phyloP scores from a whole-genome alignment of 2,329 filamentous ascomycete genomes.

The Fusarium staphyleae region DNA sequence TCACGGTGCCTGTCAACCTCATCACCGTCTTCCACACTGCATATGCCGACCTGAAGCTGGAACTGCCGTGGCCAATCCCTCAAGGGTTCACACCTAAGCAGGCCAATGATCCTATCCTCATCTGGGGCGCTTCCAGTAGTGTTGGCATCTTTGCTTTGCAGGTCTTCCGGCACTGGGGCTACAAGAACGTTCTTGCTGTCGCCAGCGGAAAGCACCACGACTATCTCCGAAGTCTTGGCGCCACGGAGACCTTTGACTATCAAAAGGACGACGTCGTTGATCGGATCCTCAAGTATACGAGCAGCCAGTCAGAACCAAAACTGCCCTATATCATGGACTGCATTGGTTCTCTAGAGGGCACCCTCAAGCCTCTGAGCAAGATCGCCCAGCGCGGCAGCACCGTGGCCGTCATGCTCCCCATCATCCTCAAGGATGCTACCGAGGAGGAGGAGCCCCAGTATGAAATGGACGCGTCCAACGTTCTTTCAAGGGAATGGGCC shows the following conservation, averaged over 20 bases:
- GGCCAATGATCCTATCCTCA: constrained; percentile 51
- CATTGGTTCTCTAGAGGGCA: constrained; percentile 58
- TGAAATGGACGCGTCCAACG: constrained; percentile 57
- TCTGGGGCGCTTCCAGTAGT: constrained; percentile 61
- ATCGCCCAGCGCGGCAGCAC: constrained; percentile 57
- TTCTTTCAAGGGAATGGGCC: constrained; percentile 54
- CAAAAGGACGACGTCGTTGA: constrained; percentile 46
- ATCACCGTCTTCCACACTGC: constrained; percentile 66
- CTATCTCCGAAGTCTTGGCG: constrained; percentile 53
- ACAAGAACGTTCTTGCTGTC: constrained; percentile 57
- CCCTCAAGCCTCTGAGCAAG: constrained; percentile 56
- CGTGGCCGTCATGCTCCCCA: constrained; percentile 66
- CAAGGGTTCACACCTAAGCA: constrained; percentile 47
- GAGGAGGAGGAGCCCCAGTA: constrained; percentile 58
- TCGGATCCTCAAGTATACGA: constrained; percentile 41
- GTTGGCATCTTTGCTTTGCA: constrained; percentile 60
- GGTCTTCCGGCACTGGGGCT: constrained; percentile 61
- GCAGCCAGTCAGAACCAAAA: constrained; percentile 22
- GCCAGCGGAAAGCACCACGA: constrained; percentile 56
- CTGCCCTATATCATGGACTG: constrained; percentile 62
- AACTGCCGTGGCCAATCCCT: constrained; percentile 64
- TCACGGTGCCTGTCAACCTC: constrained; percentile 63
- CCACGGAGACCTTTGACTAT: constrained; percentile 57
- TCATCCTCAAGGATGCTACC: constrained; percentile 62
- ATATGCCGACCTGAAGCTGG: constrained; percentile 57